These are phyloP conservation scores for Aspergillus tamarii DNA, from an alignment of 2,329 filamentous ascomycete genomes.

Conservation along the genomic window DNA sequence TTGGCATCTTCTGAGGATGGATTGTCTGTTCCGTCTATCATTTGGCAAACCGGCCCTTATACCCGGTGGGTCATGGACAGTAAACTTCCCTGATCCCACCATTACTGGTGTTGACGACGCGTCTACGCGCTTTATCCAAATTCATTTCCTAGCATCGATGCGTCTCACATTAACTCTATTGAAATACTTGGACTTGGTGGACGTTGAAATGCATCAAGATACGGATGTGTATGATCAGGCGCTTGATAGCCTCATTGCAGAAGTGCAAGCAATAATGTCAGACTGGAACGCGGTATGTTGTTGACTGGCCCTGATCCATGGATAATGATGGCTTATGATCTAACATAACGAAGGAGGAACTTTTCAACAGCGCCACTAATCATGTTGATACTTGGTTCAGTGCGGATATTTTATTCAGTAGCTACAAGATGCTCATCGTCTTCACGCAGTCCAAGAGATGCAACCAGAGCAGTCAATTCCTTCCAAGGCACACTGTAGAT, in stretches of 20 bases:
- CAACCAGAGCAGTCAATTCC: constrained; percentile 7
- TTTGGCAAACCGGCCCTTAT: constrained; percentile 24
- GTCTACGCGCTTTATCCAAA: constrained; percentile 21
- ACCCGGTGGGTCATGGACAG: constrained; percentile 18
- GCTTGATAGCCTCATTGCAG: constrained; percentile 14
- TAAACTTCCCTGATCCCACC: constrained; percentile 24
- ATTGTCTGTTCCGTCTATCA: constrained; percentile 23
- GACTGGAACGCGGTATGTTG: constrained; percentile 19
- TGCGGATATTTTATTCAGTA: constrained; percentile 22
- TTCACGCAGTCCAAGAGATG: constrained; percentile 21
- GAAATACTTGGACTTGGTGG: constrained; percentile 17
- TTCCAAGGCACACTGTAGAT: constrained; percentile 16
- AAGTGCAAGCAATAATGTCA: constrained; percentile 19
- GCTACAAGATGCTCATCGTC: constrained; percentile 26
- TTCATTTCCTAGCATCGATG: constrained; percentile 24
- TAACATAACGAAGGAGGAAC: constrained; percentile 16
- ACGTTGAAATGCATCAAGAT: not conserved
- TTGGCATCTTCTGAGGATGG: constrained; percentile 23
- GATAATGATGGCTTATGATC: not conserved
- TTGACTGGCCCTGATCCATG: not conserved
- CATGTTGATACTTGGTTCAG: constrained; percentile 23
- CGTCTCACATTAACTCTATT: constrained; percentile 17
- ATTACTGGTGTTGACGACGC: constrained; percentile 20
- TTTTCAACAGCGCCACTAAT: constrained; percentile 14
- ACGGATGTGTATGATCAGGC: constrained; percentile 9